Conservation (phyloP, 352 stramenopile species). For the Pilasporangium apinafurcum region DNA sequence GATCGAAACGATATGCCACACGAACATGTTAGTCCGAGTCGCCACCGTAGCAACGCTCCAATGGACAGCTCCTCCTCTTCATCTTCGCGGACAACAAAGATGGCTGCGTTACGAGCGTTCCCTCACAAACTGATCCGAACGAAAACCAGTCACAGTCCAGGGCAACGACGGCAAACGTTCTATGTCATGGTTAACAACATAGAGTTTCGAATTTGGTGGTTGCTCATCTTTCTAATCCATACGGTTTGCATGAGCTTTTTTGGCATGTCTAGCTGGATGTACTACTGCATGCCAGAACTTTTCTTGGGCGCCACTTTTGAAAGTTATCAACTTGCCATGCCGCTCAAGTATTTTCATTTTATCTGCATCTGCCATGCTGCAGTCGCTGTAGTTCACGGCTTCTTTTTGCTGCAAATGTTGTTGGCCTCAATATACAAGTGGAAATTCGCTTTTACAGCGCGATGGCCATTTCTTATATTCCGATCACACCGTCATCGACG, state of each 20-base stretch:
- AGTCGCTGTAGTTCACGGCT: conserved; percentile 4
- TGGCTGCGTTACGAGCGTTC: too few species aligned
- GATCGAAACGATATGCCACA: too few species aligned
- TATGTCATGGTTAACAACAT: conserved; percentile 1
- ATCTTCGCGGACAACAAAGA: too few species aligned
- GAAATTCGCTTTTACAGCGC: conserved; percentile 1
- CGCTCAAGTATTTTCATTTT: neutral
- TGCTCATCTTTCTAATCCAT: conserved; percentile 3
- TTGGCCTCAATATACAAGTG: neutral
- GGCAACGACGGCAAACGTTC: conserved; percentile 3
- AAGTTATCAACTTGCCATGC: conserved; percentile 3
- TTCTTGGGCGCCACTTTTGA: conserved; percentile 2
- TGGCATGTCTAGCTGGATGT: neutral
- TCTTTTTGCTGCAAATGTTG: conserved; percentile 8
- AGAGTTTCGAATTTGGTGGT: conserved; percentile 7
- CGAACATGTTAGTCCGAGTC: too few species aligned
- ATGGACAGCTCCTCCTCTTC: too few species aligned
- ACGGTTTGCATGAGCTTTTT: conserved; percentile 5
- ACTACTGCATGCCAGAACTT: conserved; percentile 1
- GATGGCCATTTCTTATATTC: conserved; percentile 1
- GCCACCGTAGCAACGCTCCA: too few species aligned
- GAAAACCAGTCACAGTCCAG: neutral
- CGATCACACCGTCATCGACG: neutral
- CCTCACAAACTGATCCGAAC: conserved; percentile 3
- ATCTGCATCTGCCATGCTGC: neutral